A percentile compares a stretch with the other conserved stretches of the same genome.
phyloP scores from a whole-genome alignment of 352 stramenopile species.

The Blastocystis hominis region DNA sequence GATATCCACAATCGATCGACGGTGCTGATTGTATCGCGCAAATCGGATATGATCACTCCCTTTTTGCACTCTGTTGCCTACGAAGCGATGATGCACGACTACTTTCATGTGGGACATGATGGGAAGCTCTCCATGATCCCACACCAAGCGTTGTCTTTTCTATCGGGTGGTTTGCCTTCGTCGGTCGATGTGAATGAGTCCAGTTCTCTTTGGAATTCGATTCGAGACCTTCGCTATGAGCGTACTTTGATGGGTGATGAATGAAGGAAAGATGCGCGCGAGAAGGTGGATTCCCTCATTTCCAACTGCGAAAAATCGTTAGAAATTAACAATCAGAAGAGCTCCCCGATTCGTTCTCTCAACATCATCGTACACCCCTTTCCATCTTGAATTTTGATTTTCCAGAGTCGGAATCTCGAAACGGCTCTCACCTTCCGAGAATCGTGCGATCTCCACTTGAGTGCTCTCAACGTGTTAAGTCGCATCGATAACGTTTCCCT shows the following conservation, averaged over 20 bases:
- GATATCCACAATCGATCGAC: constrained; percentile 47
- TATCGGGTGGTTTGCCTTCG: not conserved
- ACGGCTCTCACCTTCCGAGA: constrained; percentile 35
- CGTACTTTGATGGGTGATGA: not conserved
- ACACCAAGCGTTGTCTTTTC: constrained; percentile 11
- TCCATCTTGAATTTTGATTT: too few species aligned
- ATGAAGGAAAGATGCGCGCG: not conserved
- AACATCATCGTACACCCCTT: not conserved
- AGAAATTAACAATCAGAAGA: constrained; percentile 33
- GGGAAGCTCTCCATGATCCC: not conserved
- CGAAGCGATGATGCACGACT: constrained; percentile 52
- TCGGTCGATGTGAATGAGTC: not conserved
- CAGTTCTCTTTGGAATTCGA: constrained; percentile 8
- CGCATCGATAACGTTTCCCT: constrained; percentile 6
- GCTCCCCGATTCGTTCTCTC: constrained; percentile 32
- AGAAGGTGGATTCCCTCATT: not conserved
- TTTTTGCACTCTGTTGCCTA: constrained; percentile 36
- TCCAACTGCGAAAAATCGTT: constrained; percentile 28
- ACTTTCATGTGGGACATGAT: constrained; percentile 26
- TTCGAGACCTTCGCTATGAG: constrained; percentile 11
- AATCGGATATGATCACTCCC: constrained; percentile 36
- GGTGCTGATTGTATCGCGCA: constrained; percentile 8
- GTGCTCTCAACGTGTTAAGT: constrained; percentile 26
- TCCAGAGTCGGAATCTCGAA: constrained; percentile 30
- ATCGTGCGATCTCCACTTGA: constrained; percentile 33